phyloP scores from a whole-genome alignment of 768 basidiomycete genomes.

The Royoungia palumana region DNA sequence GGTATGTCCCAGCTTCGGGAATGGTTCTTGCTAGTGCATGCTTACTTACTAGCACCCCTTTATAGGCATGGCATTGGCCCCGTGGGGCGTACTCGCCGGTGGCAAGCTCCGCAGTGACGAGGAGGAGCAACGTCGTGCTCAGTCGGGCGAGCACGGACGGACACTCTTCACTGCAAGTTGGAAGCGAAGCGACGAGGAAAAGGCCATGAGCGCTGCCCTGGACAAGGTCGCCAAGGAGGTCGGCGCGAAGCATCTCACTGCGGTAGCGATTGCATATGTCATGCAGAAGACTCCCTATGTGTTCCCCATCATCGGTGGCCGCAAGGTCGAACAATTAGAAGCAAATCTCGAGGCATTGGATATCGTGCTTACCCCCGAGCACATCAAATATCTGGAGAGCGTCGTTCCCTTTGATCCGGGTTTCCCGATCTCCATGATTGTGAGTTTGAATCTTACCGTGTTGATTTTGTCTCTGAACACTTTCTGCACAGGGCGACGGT shows the following conservation, averaged over 20 bases:
- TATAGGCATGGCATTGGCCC: conserved; percentile 31
- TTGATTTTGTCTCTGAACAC: background rate
- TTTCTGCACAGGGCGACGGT: conserved; percentile 25
- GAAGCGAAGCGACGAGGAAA: conserved; percentile 35
- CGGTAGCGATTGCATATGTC: conserved; percentile 44
- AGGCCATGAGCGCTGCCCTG: conserved; percentile 33
- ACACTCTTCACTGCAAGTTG: conserved; percentile 19
- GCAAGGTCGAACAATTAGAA: conserved; percentile 42
- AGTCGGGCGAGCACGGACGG: conserved; percentile 27
- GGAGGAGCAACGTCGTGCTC: conserved; percentile 26
- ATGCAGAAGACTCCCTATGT: conserved; percentile 45
- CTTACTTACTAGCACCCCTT: conserved; percentile 20
- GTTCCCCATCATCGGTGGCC: conserved; percentile 42
- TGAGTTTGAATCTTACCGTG: conserved; percentile 18
- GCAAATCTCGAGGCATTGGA: conserved; percentile 44
- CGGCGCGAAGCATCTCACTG: conserved; percentile 32
- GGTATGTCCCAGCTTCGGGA: conserved; percentile 21
- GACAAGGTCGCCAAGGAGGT: conserved; percentile 40
- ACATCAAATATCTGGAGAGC: conserved; percentile 38
- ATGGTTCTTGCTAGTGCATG: background rate
- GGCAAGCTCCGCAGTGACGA: conserved; percentile 32
- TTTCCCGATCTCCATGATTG: conserved; percentile 35
- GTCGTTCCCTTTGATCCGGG: conserved; percentile 37
- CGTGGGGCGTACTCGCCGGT: conserved; percentile 34
- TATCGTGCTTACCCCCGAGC: conserved; percentile 36